phyloP scores from a whole-genome alignment of 2,329 filamentous ascomycete species.

The Penicillium sp. region DNA sequence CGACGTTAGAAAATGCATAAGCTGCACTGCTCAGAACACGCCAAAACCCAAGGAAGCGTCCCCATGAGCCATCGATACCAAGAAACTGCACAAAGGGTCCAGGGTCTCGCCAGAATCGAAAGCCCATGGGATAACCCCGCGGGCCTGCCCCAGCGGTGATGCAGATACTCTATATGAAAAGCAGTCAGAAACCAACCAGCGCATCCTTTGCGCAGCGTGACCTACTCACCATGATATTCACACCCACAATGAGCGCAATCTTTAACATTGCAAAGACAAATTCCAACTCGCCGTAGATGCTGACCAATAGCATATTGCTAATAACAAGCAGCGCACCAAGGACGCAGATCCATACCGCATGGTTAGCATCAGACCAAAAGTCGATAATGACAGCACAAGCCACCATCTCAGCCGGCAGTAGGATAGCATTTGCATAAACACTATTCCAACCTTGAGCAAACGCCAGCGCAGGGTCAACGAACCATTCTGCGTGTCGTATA shows the following conservation, averaged over 20 bases:
- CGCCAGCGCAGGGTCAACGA: neutral
- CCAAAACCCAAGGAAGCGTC: conserved; percentile 37
- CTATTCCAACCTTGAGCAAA: conserved; percentile 2
- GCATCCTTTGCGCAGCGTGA: neutral
- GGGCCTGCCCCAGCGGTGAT: conserved; percentile 33
- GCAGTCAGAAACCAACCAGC: neutral
- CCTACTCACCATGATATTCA: conserved; percentile 48
- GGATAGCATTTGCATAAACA: conserved; percentile 1
- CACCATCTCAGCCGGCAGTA: conserved; percentile 2
- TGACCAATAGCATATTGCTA: conserved; percentile 11
- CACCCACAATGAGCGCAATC: conserved; percentile 51
- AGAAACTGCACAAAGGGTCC: conserved; percentile 33
- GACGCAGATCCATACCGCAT: neutral
- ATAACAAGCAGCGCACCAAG: neutral
- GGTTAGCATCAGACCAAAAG: conserved; percentile 2
- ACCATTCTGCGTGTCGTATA: conserved; percentile 2
- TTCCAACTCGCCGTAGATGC: conserved; percentile 44
- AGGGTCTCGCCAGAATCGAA: conserved; percentile 37
- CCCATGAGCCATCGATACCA: conserved; percentile 39
- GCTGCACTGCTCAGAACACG: conserved; percentile 15
- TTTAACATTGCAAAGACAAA: conserved; percentile 48
- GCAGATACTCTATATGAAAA: neutral
- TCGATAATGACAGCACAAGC: conserved; percentile 3
- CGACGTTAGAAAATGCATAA: conserved; percentile 31
- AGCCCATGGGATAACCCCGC: conserved; percentile 24